Conservation (phyloP, 768 basidiomycete genomes). For the Tulasnella sp. region DNA sequence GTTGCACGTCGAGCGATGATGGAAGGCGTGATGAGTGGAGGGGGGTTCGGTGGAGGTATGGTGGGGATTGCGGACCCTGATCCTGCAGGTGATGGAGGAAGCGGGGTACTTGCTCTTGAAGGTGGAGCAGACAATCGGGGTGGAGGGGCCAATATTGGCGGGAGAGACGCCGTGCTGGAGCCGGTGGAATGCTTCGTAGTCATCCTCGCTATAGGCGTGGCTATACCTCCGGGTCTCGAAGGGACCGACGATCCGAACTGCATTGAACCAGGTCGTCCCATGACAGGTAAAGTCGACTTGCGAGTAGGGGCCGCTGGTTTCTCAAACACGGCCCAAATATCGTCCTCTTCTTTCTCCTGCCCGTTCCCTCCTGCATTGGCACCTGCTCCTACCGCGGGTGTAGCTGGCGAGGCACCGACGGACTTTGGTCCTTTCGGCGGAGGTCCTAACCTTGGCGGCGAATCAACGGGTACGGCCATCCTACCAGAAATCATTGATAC, state of each 20-base stretch:
- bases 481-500: background rate
- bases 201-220: background rate
- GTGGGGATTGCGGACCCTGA: conserved; percentile 19
- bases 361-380: background rate
- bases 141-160: background rate
- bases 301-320: background rate
- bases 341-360: background rate
- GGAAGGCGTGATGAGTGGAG: conserved; percentile 25
- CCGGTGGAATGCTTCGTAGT: background rate
- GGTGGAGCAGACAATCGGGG: conserved; percentile 18
- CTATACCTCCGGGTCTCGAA: background rate
- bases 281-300: background rate
- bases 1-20: conserved; percentile 21
- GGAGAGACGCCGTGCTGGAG: background rate
- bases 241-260: background rate
- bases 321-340: conserved; percentile 12
- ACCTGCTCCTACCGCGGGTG: background rate
- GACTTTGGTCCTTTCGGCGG: background rate
- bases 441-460: background rate
- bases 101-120: conserved; percentile 20
- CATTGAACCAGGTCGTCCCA: background rate
- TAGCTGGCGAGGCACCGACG: background rate
- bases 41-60: conserved; percentile 13
- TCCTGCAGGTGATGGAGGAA: conserved; percentile 20
- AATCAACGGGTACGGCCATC: conserved; percentile 10